Conservation (phyloP, 2,329 filamentous ascomycete species). For the Ilyonectria sp. region DNA sequence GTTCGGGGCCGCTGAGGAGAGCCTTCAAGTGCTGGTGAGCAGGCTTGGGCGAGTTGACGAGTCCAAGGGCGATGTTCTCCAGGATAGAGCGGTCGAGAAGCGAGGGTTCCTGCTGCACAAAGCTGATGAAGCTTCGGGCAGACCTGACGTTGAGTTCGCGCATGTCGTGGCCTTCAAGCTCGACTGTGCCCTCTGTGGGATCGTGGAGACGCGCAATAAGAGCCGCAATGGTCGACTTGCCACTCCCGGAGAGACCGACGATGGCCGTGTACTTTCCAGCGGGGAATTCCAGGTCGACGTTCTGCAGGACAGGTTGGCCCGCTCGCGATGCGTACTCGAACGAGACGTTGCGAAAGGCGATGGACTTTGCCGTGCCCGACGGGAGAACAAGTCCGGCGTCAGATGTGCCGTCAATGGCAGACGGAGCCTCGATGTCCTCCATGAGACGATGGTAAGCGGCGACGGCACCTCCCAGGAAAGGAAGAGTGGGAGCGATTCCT, state of each 20-base stretch:
- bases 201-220: constrained; percentile 72
- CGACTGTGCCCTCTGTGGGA: constrained; percentile 62
- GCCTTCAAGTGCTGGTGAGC: constrained; percentile 58
- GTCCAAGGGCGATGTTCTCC: constrained; percentile 65
- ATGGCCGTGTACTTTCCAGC: constrained; percentile 66
- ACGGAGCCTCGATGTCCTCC: constrained; percentile 68
- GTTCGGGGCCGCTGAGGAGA: constrained; percentile 62
- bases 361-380: constrained; percentile 54
- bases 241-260: constrained; percentile 70
- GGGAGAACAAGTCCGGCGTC: constrained; percentile 57
- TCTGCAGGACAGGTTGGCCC: constrained; percentile 58
- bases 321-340: constrained; percentile 62
- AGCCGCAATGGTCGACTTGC: constrained; percentile 69
- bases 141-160: constrained; percentile 62
- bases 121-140: constrained; percentile 57
- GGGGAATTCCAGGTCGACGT: constrained; percentile 62
- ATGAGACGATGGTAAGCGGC: constrained; percentile 71
- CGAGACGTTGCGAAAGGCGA: constrained; percentile 56
- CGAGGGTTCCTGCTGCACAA: constrained; percentile 62
- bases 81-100: constrained; percentile 62
- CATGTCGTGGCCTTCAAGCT: constrained; percentile 63
- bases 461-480: constrained; percentile 71
- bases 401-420: constrained; percentile 60
- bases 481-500: constrained; percentile 73
- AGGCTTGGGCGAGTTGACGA: constrained; percentile 53